Evolutionary conservation across 2,329 filamentous ascomycete genomes (phyloP).

Genomic region (Penicillium paneum): DNA sequence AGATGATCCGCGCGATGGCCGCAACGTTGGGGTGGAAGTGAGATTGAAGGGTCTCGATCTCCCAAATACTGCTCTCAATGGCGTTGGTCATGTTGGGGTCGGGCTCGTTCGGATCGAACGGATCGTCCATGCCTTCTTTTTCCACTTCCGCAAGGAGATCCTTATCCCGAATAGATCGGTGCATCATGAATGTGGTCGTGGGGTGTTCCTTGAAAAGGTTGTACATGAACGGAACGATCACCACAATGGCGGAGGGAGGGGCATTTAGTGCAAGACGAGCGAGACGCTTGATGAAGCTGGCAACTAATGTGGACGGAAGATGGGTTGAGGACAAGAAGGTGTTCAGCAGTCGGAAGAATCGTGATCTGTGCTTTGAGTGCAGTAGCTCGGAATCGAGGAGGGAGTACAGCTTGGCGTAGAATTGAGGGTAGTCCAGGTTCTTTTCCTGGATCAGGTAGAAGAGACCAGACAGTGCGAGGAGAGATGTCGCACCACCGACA

Average conservation of each 20-base stretch:
- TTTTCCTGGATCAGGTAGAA: slow-evolving; percentile 92
- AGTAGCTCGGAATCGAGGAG: slow-evolving; percentile 80
- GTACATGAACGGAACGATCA: slow-evolving; percentile 88
- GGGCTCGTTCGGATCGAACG: slow-evolving; percentile 69
- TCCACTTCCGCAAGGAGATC: slow-evolving; percentile 60
- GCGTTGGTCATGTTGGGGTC: slow-evolving; percentile 84
- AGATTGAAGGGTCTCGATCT: slow-evolving; percentile 81
- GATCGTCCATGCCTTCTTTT: slow-evolving; percentile 64
- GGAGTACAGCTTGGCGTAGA: slow-evolving; percentile 92
- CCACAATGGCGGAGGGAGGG: slow-evolving; percentile 84
- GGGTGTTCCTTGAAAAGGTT: slow-evolving; percentile 90
- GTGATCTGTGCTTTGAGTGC: slow-evolving; percentile 89
- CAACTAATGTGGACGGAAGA: slow-evolving; percentile 83
- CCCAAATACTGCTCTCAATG: slow-evolving; percentile 92
- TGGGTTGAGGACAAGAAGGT: slow-evolving; percentile 89
- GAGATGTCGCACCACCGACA: slow-evolving; percentile 76
- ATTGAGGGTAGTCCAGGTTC: slow-evolving; percentile 93
- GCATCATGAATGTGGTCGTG: slow-evolving; percentile 92
- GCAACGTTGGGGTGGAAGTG: slow-evolving; percentile 98
- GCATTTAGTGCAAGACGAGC: slow-evolving; percentile 80
- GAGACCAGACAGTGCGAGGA: slow-evolving; percentile 85
- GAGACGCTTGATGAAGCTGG: slow-evolving; percentile 94
- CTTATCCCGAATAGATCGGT: slow-evolving; percentile 64
- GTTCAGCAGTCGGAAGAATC: slow-evolving; percentile 88
- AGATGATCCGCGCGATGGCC: slow-evolving; percentile 87